A percentile compares a stretch with the other conserved stretches of the same genome.
Conservation (phyloP, 2,329 filamentous ascomycete genomes). For the Exophiala lecanii-corni region DNA sequence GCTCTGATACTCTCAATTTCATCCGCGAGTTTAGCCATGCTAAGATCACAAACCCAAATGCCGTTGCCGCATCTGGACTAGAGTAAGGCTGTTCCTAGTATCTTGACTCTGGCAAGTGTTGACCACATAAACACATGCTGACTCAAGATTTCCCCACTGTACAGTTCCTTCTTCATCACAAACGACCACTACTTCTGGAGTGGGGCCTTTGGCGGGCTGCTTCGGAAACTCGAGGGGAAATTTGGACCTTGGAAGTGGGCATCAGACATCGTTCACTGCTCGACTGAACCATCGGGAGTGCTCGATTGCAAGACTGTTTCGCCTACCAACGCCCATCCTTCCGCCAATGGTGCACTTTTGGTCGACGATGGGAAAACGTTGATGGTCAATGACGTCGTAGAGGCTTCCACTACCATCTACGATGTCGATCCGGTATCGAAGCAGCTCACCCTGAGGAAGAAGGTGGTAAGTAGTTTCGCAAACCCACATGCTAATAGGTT, state of each 20-base stretch:
- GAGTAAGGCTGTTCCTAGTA: constrained; percentile 4
- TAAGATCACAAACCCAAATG: constrained; percentile 19
- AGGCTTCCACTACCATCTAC: constrained; percentile 18
- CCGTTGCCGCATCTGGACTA: constrained; percentile 12
- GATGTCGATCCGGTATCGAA: constrained; percentile 16
- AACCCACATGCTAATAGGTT: no score
- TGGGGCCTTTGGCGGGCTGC: constrained; percentile 8
- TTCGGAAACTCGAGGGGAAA: constrained; percentile 12
- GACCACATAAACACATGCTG: no score
- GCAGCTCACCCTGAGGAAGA: constrained; percentile 10
- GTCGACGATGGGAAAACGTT: constrained; percentile 18
- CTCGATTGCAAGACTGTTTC: constrained; percentile 17
- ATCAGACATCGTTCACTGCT: constrained; percentile 14
- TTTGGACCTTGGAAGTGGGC: constrained; percentile 19
- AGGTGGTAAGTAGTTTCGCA: constrained; percentile 17
- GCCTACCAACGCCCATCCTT: constrained; percentile 12
- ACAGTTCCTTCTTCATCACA: constrained; percentile 20
- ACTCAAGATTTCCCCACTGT: no score
- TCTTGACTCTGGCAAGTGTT: no score
- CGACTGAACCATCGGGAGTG: background rate
- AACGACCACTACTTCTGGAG: constrained; percentile 21
- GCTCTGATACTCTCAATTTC: constrained; percentile 13
- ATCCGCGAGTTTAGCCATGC: constrained; percentile 13
- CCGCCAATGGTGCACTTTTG: constrained; percentile 16
- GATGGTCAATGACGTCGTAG: constrained; percentile 15